Conservation (phyloP, 164 flowering plant genomes). For the Amborella trichopoda region DNA sequence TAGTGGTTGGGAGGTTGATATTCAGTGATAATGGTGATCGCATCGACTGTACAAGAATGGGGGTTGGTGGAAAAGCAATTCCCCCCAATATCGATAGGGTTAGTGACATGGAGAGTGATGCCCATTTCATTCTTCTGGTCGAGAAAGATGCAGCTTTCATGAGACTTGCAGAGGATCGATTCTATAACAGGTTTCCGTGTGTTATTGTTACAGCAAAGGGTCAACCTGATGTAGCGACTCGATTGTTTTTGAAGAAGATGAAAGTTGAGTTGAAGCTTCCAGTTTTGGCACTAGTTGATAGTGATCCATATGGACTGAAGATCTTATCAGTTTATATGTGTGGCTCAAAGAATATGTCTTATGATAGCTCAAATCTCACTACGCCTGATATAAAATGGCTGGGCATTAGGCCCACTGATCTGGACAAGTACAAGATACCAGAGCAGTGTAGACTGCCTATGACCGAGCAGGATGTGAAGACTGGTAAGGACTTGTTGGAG, state of each 20-base stretch:
- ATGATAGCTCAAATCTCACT: slow-evolving; percentile 88
- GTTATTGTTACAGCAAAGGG: slow-evolving; percentile 93
- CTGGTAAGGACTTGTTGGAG: slow-evolving; percentile 93
- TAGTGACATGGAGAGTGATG: slow-evolving; percentile 86
- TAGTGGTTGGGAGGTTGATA: slow-evolving; percentile 77
- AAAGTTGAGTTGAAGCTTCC: slow-evolving; percentile 80
- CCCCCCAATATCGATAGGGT: slow-evolving; percentile 96
- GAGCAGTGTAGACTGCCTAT: slow-evolving; percentile 94
- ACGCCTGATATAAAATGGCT: slow-evolving; percentile 98
- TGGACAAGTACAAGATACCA: slow-evolving; percentile 91
- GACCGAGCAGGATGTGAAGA: slow-evolving; percentile 97
- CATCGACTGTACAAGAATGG: slow-evolving; percentile 98
- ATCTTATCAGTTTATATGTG: slow-evolving; percentile 91
- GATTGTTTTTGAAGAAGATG: slow-evolving; percentile 89
- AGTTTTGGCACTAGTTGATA: slow-evolving; percentile 85
- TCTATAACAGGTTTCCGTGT: slow-evolving; percentile 91
- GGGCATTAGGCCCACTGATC: slow-evolving; percentile 89
- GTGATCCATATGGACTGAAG: slow-evolving; percentile 96
- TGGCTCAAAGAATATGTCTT: slow-evolving; percentile 98
- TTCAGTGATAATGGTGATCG: slow-evolving; percentile 89
- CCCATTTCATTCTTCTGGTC: slow-evolving; percentile 74
- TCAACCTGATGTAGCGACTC: slow-evolving; percentile 95
- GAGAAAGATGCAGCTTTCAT: slow-evolving; percentile 98
- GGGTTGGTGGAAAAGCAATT: slow-evolving; percentile 95
- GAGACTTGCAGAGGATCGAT: slow-evolving; percentile 86